These are phyloP conservation scores for Hsuehochloa calcarea DNA, from an alignment of 176 grass and related monocot genomes.

Conservation along the genomic window DNA sequence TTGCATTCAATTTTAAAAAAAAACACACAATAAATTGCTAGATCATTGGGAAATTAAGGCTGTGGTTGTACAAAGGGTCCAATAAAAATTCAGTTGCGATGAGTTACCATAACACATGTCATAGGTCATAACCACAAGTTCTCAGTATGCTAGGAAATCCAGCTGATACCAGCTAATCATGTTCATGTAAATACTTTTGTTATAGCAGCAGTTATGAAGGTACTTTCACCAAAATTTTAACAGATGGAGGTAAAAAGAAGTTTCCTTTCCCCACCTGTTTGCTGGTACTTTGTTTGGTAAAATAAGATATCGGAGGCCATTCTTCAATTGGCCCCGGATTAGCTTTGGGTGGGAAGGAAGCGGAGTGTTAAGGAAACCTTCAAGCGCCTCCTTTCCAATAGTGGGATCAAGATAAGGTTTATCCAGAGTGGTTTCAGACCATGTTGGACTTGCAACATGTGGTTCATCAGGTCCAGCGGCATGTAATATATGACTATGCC, in stretches of 20 bases:
- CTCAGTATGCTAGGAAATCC: neutral
- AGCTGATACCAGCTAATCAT: conserved; percentile 4
- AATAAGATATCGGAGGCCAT: conserved; percentile 93
- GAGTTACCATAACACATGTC: neutral
- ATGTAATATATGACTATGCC: conserved; percentile 36
- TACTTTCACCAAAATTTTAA: neutral
- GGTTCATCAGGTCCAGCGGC: conserved; percentile 86
- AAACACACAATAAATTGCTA: neutral
- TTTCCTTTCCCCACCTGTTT: conserved; percentile 54
- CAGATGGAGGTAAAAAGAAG: neutral
- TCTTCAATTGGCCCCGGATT: conserved; percentile 77
- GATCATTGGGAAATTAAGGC: neutral
- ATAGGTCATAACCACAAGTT: neutral
- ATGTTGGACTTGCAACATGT: conserved; percentile 83
- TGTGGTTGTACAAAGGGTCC: neutral
- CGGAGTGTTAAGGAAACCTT: conserved; percentile 60
- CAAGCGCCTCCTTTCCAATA: conserved; percentile 46
- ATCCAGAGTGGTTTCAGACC: conserved; percentile 66
- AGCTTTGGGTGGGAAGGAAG: conserved; percentile 91
- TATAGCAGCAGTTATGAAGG: neutral
- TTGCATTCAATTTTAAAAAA: neutral
- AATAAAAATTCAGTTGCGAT: neutral
- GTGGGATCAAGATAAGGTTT: conserved; percentile 52
- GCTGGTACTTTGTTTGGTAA: conserved; percentile 90
- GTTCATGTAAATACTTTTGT: neutral